Base-by-base conservation (phyloP, 164 flowering plant genomes). In the Magnolia officinalis region DNA sequence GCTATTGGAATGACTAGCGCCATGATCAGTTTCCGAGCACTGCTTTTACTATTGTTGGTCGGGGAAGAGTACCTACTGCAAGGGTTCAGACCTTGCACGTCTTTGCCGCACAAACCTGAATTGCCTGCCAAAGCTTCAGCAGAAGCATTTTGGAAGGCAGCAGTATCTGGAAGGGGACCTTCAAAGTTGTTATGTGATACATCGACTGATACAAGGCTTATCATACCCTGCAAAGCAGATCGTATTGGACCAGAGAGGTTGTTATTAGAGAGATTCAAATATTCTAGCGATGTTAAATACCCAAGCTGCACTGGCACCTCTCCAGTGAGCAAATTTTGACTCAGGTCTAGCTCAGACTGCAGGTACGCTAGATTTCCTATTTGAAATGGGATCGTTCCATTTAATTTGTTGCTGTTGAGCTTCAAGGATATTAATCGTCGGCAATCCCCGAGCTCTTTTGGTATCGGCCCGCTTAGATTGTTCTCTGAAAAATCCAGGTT, bases 81-180 rank as follows among this genome's bases (percentile, higher is more conserved):
- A 19, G 67, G 71, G 18, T 18, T 74, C 64, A 82, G 72, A 71
- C 76, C 78, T 49, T 73, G 74, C 70, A n/a, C 14, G 21, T 50
- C 67, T 63, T 76, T 29, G 10, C 84, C 72, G 70, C 84, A 82
- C 7, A 82, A 72, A 74, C 72, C 76, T 23, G 78, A 59, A 69
- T 83, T 83, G 26, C 85, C 85, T 18, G 24, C 73, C 21, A 78
- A 71, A 45, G 75, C 79, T 1, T 55, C 23, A 1, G 65, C 7
- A 31, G 81, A 29, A 50, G 81, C 83, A 31, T 63, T 2, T 72
- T 71, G 18, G 50, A 83, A 76, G 37, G 77, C 74, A 0, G 23
- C 1, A n/a, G 6, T 72, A 29, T 76, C 68, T 58, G 85, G 85
- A 76, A 83, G 72, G 10, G 85, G 78, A 24, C 85, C 85, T 23